phyloP scores from a whole-genome alignment of 1,284 basidiomycete species.

The Chiua sp. region DNA sequence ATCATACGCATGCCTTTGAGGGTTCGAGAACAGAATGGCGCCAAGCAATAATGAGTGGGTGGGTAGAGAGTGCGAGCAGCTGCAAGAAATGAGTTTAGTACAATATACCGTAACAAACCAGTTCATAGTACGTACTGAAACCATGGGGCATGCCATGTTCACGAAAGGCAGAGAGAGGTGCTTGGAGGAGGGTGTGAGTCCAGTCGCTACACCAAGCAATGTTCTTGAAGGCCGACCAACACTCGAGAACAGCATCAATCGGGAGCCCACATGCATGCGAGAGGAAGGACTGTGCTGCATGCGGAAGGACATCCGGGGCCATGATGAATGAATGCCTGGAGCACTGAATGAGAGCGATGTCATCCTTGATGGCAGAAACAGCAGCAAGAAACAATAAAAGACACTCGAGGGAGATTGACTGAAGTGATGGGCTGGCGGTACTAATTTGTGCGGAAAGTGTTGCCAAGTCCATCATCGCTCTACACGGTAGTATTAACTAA shows the following conservation, averaged over 20 bases:
- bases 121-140: no score
- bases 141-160: background rate
- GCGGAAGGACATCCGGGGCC: background rate
- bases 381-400: no score
- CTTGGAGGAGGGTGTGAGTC: background rate
- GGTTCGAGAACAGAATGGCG: background rate
- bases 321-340: no score
- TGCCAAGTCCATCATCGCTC: no score
- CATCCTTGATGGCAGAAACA: no score
- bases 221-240: slow-evolving; percentile 4
- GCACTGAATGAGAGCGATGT: no score
- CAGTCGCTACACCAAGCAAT: background rate
- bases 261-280: background rate
- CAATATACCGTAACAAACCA: no score
- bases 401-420: no score
- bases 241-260: fast-evolving
- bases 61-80: background rate
- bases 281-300: background rate
- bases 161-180: background rate
- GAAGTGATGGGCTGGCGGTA: no score
- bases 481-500: no score
- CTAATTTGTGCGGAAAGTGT: no score
- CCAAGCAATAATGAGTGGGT: background rate
- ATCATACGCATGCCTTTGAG: slow-evolving; percentile 7
- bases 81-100: background rate